Conservation (phyloP, 345 rosid species). For the Heritiera littoralis region DNA sequence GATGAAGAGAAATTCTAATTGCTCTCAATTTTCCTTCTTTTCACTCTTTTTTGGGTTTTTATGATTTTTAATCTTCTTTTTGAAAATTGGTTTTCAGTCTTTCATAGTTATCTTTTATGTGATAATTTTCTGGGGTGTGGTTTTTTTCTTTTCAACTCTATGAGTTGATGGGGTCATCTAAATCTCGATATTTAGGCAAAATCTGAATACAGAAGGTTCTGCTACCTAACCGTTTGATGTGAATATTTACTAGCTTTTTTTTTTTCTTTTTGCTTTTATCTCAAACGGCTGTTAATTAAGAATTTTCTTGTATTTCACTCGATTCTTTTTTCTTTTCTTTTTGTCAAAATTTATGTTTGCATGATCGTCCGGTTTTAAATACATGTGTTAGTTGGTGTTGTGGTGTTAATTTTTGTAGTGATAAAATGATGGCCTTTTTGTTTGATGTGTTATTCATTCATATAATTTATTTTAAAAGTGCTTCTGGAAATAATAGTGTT, state of each 20-base stretch:
- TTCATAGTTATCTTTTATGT: not conserved
- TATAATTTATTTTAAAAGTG: not conserved
- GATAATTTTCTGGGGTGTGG: constrained; percentile 5
- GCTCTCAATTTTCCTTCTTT: not conserved
- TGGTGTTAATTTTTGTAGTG: not conserved
- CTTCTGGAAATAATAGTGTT: not conserved
- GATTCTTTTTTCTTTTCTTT: not conserved
- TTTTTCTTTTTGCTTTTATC: too few species aligned
- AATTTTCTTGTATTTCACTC: not conserved
- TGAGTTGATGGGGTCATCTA: constrained; percentile 10
- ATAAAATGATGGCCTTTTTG: constrained; percentile 3
- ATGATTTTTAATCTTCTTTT: not conserved
- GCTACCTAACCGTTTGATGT: constrained; percentile 9
- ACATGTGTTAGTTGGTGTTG: not conserved
- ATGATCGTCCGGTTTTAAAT: not conserved
- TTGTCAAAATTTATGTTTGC: not conserved
- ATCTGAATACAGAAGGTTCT: not conserved
- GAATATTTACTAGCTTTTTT: not conserved
- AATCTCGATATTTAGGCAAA: not conserved
- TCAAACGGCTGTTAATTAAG: not conserved
- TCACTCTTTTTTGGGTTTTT: not conserved
- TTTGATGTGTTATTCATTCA: not conserved
- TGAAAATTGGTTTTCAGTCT: not conserved
- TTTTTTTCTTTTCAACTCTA: not conserved
- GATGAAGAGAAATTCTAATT: not conserved